These are phyloP conservation scores for Sarcodon sp. DNA, from an alignment of 768 basidiomycete species.

Conservation along the genomic window DNA sequence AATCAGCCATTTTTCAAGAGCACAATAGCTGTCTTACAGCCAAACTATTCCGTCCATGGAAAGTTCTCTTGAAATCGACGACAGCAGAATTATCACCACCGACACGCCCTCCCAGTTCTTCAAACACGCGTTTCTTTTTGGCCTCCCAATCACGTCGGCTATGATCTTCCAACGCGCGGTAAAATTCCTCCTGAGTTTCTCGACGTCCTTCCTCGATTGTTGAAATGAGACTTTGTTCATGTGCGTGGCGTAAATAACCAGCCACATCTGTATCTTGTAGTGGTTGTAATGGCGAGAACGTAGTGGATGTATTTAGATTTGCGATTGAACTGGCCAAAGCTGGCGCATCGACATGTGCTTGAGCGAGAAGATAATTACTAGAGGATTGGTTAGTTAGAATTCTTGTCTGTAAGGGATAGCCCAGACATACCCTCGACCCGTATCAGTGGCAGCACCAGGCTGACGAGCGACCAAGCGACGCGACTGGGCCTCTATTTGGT, in stretches of 20 bases:
- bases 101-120: conserved; percentile 70
- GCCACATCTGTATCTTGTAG: conserved; percentile 91
- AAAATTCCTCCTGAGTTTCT: conserved; percentile 79
- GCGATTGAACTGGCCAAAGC: conserved; percentile 76
- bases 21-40: conserved; percentile 25
- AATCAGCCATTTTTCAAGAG: conserved; percentile 1
- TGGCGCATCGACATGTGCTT: conserved; percentile 89
- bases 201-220: conserved; percentile 86
- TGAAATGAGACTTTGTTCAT: conserved; percentile 89
- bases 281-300: conserved; percentile 82
- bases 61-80: conserved; percentile 48
- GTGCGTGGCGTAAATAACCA: conserved; percentile 89
- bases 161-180: conserved; percentile 64
- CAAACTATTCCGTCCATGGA: conserved; percentile 42
- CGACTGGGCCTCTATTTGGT: conserved; percentile 92
- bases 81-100: conserved; percentile 40
- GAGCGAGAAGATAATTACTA: conserved; percentile 87
- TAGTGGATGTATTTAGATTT: conserved; percentile 66
- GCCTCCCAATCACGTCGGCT: conserved; percentile 79
- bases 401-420: neutral
- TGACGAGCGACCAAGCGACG: conserved; percentile 70
- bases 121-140: conserved; percentile 81
- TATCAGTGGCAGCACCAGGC: conserved; percentile 46
- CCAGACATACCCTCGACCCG: conserved; percentile 56
- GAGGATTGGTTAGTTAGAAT: conserved; percentile 2